These are phyloP conservation scores for Heimioporus sp. DNA, from an alignment of 768 basidiomycete species.

Conservation along the genomic window DNA sequence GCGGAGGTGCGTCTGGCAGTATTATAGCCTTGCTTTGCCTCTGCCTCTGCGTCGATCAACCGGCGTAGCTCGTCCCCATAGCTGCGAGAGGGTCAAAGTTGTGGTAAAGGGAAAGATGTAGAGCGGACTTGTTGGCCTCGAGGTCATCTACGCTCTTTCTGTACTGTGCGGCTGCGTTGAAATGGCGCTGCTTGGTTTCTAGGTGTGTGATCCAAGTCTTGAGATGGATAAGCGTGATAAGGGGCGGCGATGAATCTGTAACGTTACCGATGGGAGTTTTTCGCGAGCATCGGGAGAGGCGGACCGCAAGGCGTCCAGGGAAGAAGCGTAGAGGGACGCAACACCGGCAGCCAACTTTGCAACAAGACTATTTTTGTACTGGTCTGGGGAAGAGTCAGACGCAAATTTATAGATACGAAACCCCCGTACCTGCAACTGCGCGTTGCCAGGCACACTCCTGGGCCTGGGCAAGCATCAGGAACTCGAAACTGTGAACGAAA, in stretches of 20 bases:
- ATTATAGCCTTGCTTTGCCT: slow-evolving; percentile 71
- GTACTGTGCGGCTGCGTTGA: slow-evolving; percentile 85
- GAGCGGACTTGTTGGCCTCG: slow-evolving; percentile 62
- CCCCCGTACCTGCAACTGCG: slow-evolving; percentile 67
- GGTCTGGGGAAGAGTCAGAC: slow-evolving; percentile 12
- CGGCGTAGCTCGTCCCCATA: slow-evolving; percentile 89
- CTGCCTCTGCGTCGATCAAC: slow-evolving; percentile 60
- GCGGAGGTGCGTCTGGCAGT: slow-evolving; percentile 62
- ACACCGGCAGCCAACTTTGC: slow-evolving; percentile 81
- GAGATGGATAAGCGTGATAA: slow-evolving; percentile 12
- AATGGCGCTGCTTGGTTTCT: slow-evolving; percentile 81
- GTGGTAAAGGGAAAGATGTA: neutral
- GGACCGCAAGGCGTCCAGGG: slow-evolving; percentile 43
- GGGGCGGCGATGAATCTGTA: neutral
- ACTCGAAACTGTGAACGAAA: slow-evolving; percentile 63
- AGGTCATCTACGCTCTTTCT: slow-evolving; percentile 88
- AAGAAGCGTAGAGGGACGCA: slow-evolving; percentile 60
- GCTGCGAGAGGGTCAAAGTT: slow-evolving; percentile 38
- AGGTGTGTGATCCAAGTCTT: slow-evolving; percentile 79
- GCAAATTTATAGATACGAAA: neutral
- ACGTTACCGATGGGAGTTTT: slow-evolving; percentile 53
- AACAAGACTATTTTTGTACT: slow-evolving; percentile 78
- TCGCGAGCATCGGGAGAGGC: slow-evolving; percentile 44
- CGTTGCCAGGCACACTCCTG: slow-evolving; percentile 98
- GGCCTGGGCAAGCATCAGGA: slow-evolving; percentile 87